Evolutionary conservation across 352 stramenopile species (phyloP), one percentile per base, ranked within the genome.

Genomic region (Phytophthora colocasiae): DNA sequence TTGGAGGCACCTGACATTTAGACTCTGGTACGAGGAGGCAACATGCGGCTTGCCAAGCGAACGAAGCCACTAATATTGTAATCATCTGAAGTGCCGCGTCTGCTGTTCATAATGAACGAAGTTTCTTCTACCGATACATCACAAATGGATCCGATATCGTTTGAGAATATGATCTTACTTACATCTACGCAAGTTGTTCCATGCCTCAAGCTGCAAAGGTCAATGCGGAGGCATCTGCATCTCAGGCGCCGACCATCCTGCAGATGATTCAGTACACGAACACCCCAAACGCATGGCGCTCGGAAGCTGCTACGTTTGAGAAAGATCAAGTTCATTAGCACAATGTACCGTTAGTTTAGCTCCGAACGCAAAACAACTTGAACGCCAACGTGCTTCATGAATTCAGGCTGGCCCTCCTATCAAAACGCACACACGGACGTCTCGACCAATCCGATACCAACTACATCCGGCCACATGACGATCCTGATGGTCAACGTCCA

Each of bases 181-280:
- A 19, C 38, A 43, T 19, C 38, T 43, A 43, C 38, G 38, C 38
- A 43, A 22, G 38, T 19, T 19, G 5, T 19, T 19, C 15, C 8
- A 19, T 43, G 14, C 14, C 38, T 43, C 38, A 41, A 19, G 36
- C 10, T 41, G 36, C 9, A 41, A n/a, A 40, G 36, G n/a, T 41
- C 36, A 22, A 14, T 36, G 31, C 5, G 38, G 3, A 6, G 38
- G 6, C 38, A 43, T 43, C 38, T 43, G 38, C 38, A 43, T 43
- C 38, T 22, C 38, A 43, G n/a, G 38, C 38, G 12, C n/a, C n/a
- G 38, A 19, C 12, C 38, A 43, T 43, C 38, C n/a, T 43, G 14
- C 38, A 43, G 38, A 9, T 43, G 38, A 43, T 43, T 43, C 38
- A 43, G 38, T 43, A 43, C 14, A 43, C 38, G 38, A 43, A 43